Evolutionary conservation across 2,329 filamentous ascomycete genomes (phyloP).

Genomic region (Xylaria digitata): DNA sequence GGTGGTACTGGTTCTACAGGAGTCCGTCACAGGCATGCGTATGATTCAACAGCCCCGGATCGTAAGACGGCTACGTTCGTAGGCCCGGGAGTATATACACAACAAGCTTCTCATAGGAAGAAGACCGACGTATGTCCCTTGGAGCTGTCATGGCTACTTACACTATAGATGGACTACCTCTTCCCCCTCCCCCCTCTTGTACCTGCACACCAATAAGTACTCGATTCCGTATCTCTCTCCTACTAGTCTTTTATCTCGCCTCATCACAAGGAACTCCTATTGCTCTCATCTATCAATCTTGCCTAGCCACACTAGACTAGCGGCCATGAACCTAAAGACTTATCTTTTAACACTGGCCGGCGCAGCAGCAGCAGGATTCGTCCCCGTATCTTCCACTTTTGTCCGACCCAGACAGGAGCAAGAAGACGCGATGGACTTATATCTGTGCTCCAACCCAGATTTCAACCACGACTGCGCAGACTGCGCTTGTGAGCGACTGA

Average conservation of each 20-base stretch:
- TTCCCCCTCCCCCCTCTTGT: not conserved
- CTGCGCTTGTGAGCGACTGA: constrained; percentile 42
- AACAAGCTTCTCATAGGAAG: not conserved
- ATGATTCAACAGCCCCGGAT: constrained; percentile 13
- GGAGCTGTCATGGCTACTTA: not conserved
- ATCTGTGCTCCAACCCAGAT: constrained; percentile 46
- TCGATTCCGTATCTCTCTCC: not conserved
- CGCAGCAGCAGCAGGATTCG: not conserved
- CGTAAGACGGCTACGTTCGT: constrained; percentile 7
- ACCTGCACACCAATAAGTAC: not conserved
- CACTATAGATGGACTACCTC: not conserved
- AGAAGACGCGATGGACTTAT: constrained; percentile 40
- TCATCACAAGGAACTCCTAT: not conserved
- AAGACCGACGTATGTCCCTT: too few species aligned
- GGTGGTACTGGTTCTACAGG: constrained; percentile 12
- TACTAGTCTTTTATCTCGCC: not conserved
- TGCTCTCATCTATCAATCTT: not conserved
- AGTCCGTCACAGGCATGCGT: constrained; percentile 8
- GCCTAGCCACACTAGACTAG: not conserved
- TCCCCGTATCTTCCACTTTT: not conserved
- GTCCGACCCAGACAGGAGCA: constrained; percentile 35
- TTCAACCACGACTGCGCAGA: constrained; percentile 43
- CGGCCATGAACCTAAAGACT: constrained; percentile 26
- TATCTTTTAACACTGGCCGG: constrained; percentile 25
- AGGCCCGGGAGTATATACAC: not conserved